phyloP scores from a whole-genome alignment of 257 asterid species.

The Nicotiana otophora region DNA sequence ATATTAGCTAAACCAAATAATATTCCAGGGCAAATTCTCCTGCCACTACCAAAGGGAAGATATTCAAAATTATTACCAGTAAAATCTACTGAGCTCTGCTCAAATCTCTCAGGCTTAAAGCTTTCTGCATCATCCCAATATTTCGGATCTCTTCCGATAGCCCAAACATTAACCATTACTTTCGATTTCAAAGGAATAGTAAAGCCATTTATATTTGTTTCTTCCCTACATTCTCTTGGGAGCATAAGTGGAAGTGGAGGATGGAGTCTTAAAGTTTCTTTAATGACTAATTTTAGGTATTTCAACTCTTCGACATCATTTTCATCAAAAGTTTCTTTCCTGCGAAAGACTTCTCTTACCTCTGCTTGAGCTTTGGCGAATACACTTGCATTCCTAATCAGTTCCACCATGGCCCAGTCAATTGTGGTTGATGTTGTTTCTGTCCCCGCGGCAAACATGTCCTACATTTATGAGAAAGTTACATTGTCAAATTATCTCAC shows the following conservation, averaged over 20 bases:
- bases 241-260: no score
- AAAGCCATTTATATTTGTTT: no score
- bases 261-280: background rate
- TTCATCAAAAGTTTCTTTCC: background rate
- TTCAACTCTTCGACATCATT: background rate
- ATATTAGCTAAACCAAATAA: no score
- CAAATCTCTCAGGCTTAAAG: background rate
- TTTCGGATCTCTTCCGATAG: background rate
- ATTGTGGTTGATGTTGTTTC: conserved; percentile 4
- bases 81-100: background rate
- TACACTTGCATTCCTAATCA: background rate
- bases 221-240: no score
- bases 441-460: no score
- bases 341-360: background rate
- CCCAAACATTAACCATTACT: conserved; percentile 2
- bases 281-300: no score
- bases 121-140: no score
- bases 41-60: no score
- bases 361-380: background rate
- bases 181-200: background rate
- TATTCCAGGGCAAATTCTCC: no score
- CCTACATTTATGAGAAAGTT: no score
- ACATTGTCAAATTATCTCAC: no score
- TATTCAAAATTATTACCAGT: no score
- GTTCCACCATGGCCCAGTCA: conserved; percentile 2